Base-by-base conservation (phyloP, 176 grass and related monocot genomes). In the Bonia amplexicaulis region DNA sequence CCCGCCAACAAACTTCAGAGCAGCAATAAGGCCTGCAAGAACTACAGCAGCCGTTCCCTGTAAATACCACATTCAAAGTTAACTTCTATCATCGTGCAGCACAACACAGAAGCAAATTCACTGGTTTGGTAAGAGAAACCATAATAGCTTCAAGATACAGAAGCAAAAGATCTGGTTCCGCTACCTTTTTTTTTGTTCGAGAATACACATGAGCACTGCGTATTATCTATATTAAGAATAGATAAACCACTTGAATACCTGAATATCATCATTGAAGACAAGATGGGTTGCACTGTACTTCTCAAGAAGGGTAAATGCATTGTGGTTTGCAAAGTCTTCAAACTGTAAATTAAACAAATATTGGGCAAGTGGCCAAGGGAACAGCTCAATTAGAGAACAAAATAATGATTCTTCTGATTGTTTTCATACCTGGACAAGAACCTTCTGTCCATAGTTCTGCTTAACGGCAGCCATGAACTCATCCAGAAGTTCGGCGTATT, bases 181-280 rank as follows among this genome's bases (percentile, higher is more conserved):
- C n/a, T 37, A 37, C 35, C 29, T 4, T 37, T 37, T 37, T 35
- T 37, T 37, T 37, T 37, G 35, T 37, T 5, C 35, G 35, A 37
- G 35, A 37, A 37, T 37, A 37, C 35, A 37, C 35, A 35, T 35
- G 35, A 37, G 35, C 3, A 5, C 35, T 37, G 35, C 35, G 5
- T 37, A 37, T 37, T 37, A 37, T 37, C 35, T 37, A 37, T 37
- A 37, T 37, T 37, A 37, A 37, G 35, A 37, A 37, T 37, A 37
- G 35, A 37, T 37, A 37, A 37, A 37, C 35, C 35, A 37, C 35
- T 4, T 37, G 35, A 35, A 37, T 74, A 97, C 95, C 95, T 97
- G 95, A 83, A 97, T 98, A 84, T 98, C 95, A 90, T 98, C 95
- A 85, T 95, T 98, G 84, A 97, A 98, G 42, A 95, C 93, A 61